Base-by-base conservation (phyloP, 2,329 filamentous ascomycete genomes). In the Chalaropsis thielavioides region DNA sequence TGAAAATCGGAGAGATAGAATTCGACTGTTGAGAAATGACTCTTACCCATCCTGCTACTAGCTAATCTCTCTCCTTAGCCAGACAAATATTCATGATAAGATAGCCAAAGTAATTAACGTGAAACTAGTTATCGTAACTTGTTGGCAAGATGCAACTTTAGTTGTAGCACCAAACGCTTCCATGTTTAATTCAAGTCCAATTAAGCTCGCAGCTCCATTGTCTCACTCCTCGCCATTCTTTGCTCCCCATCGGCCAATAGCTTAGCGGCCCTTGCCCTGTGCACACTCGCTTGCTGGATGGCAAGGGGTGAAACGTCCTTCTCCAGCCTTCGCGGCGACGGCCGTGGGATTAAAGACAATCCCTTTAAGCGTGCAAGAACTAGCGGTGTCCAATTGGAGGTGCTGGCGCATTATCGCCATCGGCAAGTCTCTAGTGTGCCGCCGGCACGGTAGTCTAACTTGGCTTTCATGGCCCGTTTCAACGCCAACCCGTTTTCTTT, bases 211-310 rank as follows among this genome's bases (percentile, higher is more conserved):
- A 56, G 27, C 49, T 56, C 43, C 15, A 58, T 35, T 38, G 54
- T 58, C 54, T 58, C 27, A n/a, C 15, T 38, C 31, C 15, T 35
- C 43, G n/a, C 27, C 54, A 35, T 35, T 58, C 24, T 35, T 58
- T 17, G 2, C 54, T 17, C 46, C 46, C 19, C 22, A 22, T 35
- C 54, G 54, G 27, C 54, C 27, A 58, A n/a, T 38, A 58, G 31
- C 54, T 58, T 58, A 5, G 54, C 15, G 17, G 54, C 54, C 54
- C 54, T 58, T 58, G 54, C 54, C 54, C 54, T 58, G 54, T 58
- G 54, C 54, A 58, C 54, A 35, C 24, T 38, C 54, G 24, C 54
- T 58, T 38, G 10, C 3, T 15, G n/a, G n/a, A 61, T 61, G 27
- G 54, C 54, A 58, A 35, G 54, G 54, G 54, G 54, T 17, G 3